phyloP scores from a whole-genome alignment of 1,139 yeast species.

The Ogataea hybrid region DNA sequence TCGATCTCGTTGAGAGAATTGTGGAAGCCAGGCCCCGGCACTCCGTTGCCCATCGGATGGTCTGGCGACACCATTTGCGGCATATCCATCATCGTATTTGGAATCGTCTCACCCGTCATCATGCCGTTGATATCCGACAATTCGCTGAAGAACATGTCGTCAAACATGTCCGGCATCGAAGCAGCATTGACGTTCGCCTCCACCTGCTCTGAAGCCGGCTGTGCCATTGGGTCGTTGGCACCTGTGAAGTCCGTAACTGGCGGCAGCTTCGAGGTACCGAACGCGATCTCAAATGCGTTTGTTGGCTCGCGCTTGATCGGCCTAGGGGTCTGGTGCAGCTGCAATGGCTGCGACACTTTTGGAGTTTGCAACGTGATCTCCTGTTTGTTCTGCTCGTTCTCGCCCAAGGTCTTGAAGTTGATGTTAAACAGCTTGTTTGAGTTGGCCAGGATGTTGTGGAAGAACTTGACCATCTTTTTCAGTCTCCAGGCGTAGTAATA shows the following conservation, averaged over 20 bases:
- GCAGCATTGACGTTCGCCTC: constrained; percentile 6
- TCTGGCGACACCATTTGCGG: constrained; percentile 9
- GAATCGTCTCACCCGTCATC: constrained; percentile 15
- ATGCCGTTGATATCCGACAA: constrained; percentile 30
- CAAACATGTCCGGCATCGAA: constrained; percentile 23
- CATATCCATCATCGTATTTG: constrained; percentile 11
- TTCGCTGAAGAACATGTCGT: constrained; percentile 31
- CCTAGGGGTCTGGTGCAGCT: constrained; percentile 16
- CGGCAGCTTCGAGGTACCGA: constrained; percentile 34
- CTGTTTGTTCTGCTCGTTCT: constrained; percentile 13
- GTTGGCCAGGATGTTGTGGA: constrained; percentile 32
- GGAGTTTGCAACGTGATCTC: constrained; percentile 15
- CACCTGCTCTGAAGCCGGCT: constrained; percentile 2
- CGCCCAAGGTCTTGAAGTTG: constrained; percentile 28
- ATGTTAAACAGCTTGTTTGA: constrained; percentile 32
- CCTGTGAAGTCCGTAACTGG: constrained; percentile 32
- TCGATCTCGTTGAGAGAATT: constrained; percentile 73
- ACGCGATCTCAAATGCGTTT: constrained; percentile 33
- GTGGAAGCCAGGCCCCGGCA: constrained; percentile 36
- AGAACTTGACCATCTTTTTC: constrained; percentile 34
- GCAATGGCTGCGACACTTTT: constrained; percentile 15
- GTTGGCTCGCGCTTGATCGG: constrained; percentile 21
- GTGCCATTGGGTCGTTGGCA: constrained; percentile 8
- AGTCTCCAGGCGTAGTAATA: constrained; percentile 37
- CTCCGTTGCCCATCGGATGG: constrained; percentile 8